phyloP scores from a whole-genome alignment of 2,329 filamentous ascomycete genomes.

The Phyllosticta paracitricarpa region DNA sequence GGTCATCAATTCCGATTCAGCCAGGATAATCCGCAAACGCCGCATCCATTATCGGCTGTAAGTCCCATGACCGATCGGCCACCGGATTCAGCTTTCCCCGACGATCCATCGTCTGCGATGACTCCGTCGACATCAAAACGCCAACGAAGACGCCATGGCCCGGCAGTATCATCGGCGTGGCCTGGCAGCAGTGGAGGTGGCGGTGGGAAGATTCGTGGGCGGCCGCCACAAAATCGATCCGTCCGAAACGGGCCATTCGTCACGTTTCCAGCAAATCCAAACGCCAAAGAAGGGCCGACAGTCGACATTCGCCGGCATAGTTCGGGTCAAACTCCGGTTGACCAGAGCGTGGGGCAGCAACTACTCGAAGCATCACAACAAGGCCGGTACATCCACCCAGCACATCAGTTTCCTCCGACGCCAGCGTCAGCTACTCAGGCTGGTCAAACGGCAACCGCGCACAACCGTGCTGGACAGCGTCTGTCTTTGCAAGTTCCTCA shows the following conservation, averaged over 20 bases:
- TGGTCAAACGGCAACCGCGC: constrained; percentile 11
- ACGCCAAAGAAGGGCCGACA: constrained; percentile 37
- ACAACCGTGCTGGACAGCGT: constrained; percentile 34
- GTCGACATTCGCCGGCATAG: constrained; percentile 35
- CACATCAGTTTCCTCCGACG: constrained; percentile 30
- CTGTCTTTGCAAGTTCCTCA: constrained; percentile 55
- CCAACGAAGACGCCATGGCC: constrained; percentile 57
- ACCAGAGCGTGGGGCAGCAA: constrained; percentile 26
- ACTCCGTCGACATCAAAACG: constrained; percentile 45
- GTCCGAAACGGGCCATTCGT: constrained; percentile 57
- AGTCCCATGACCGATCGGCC: constrained; percentile 51
- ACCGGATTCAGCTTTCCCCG: constrained; percentile 34
- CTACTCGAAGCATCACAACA: constrained; percentile 6
- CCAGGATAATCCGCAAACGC: constrained; percentile 52
- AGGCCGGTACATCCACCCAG: constrained; percentile 17
- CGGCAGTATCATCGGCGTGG: constrained; percentile 88
- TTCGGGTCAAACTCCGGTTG: constrained; percentile 33
- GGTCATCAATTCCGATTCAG: constrained; percentile 40
- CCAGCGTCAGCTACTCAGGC: constrained; percentile 24
- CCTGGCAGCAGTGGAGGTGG: constrained; percentile 52
- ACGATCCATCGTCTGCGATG: constrained; percentile 64
- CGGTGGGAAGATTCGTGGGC: constrained; percentile 63
- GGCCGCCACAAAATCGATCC: constrained; percentile 66
- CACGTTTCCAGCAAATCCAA: constrained; percentile 55
- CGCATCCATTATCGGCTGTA: constrained; percentile 70